Percentiles rank a stretch among this genome's conserved stretches.
These are phyloP conservation scores for Oropetium thomaeum DNA, from an alignment of 176 grass and related monocot species.

Conservation along the genomic window DNA sequence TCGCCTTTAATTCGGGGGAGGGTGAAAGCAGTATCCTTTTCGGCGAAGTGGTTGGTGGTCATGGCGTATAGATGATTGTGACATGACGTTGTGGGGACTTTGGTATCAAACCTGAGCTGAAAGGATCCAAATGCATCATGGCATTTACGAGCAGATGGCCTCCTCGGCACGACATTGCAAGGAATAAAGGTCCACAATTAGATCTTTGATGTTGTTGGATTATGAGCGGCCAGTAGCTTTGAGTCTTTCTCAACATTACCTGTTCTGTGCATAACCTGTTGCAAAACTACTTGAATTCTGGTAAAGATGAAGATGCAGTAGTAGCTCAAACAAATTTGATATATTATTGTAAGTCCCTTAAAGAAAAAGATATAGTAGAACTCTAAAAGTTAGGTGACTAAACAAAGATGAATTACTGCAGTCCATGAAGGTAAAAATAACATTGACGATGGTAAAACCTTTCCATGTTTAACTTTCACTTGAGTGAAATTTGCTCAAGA, in stretches of 20 bases:
- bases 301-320: neutral
- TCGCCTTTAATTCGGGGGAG: neutral
- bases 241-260: neutral
- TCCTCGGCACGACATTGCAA: conserved; percentile 20
- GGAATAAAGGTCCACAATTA: neutral
- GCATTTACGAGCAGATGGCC: conserved; percentile 21
- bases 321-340: no score
- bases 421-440: neutral
- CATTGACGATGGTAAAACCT: no score
- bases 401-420: neutral
- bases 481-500: no score
- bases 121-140: conserved; percentile 25
- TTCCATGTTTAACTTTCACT: no score
- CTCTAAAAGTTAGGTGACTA: neutral
- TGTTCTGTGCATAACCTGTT: neutral
- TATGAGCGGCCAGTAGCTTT: neutral
- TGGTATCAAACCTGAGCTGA: conserved; percentile 9
- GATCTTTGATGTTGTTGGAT: conserved; percentile 23
- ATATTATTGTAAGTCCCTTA: no score
- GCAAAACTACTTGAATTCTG: neutral
- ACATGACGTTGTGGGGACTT: neutral
- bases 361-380: neutral
- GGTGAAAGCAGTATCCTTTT: neutral
- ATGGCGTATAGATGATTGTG: conserved; percentile 14
- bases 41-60: conserved; percentile 2